These are phyloP conservation scores for Eruca vesicaria DNA, from an alignment of 441 rosid genomes.

Conservation along the genomic window DNA sequence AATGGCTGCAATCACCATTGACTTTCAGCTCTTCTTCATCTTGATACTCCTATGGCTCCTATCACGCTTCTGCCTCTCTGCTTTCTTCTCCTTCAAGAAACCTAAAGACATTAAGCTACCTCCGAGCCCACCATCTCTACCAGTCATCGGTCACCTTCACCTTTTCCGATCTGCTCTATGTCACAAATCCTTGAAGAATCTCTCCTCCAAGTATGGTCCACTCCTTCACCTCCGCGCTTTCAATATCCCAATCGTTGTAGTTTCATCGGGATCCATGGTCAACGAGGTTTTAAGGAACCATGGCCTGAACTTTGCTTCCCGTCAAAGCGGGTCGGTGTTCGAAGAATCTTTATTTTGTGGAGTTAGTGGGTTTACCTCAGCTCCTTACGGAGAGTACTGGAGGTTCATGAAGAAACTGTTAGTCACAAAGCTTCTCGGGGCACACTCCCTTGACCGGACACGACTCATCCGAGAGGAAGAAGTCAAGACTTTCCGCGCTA, in stretches of 20 bases:
- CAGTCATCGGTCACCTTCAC: slow-evolving; percentile 47
- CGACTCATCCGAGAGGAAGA: slow-evolving; percentile 35
- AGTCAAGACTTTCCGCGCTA: slow-evolving; percentile 12
- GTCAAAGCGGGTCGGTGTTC: not conserved
- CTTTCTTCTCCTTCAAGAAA: slow-evolving; percentile 25
- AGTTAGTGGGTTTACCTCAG: slow-evolving; percentile 30
- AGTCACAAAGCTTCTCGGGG: slow-evolving; percentile 36
- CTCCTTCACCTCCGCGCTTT: slow-evolving; percentile 39
- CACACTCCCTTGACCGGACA: slow-evolving; percentile 32
- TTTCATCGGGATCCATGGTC: slow-evolving; percentile 40
- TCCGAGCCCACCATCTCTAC: slow-evolving; percentile 45
- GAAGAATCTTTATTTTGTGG: slow-evolving; percentile 33
- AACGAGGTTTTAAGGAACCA: slow-evolving; percentile 38
- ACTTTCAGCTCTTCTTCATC: slow-evolving; percentile 32
- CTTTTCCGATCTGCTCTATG: slow-evolving; percentile 19
- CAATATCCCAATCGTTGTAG: slow-evolving; percentile 20
- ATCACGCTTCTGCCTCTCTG: slow-evolving; percentile 9
- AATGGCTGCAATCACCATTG: slow-evolving; percentile 21
- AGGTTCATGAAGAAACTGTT: slow-evolving; percentile 50
- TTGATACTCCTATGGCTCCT: slow-evolving; percentile 13
- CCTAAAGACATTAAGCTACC: slow-evolving; percentile 27
- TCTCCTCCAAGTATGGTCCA: slow-evolving; percentile 37
- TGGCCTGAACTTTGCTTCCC: slow-evolving; percentile 32
- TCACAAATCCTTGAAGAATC: slow-evolving; percentile 30
- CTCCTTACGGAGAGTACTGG: slow-evolving; percentile 50